A percentile compares a stretch with the other conserved stretches of the same genome.
These are phyloP conservation scores for Ligustrum vulgare DNA, from an alignment of 257 asterid species.

Conservation along the genomic window DNA sequence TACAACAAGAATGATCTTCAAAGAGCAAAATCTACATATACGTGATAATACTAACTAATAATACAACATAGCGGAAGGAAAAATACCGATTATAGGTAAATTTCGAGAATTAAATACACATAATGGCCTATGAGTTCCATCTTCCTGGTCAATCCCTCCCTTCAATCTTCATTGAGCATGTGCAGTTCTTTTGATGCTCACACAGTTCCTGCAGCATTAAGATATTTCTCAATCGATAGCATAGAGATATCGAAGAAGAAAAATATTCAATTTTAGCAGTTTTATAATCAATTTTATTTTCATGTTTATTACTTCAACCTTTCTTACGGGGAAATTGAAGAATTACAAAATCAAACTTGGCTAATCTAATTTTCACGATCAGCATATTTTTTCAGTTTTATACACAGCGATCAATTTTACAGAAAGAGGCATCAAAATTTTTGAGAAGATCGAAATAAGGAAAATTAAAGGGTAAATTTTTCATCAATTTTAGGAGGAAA, in stretches of 20 bases:
- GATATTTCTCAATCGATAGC: not conserved
- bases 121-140: conserved; percentile 17
- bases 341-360: not conserved
- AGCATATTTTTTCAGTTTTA: not conserved
- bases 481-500: not conserved
- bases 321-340: not conserved
- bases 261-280: not conserved
- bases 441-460: not conserved
- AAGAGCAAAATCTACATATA: conserved; percentile 32
- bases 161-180: conserved; percentile 51
- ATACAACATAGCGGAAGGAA: conserved; percentile 17
- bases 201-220: conserved; percentile 65
- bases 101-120: conserved; percentile 21
- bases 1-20: conserved; percentile 28
- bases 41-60: conserved; percentile 1
- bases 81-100: conserved; percentile 4
- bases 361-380: not conserved
- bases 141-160: conserved; percentile 17
- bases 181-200: conserved; percentile 86
- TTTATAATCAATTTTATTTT: not conserved
- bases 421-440: not conserved
- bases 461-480: not conserved
- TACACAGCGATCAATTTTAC: not conserved
- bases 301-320: not conserved
- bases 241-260: not conserved